phyloP scores from a whole-genome alignment of 768 basidiomycete genomes.

The Grammothele lineata region DNA sequence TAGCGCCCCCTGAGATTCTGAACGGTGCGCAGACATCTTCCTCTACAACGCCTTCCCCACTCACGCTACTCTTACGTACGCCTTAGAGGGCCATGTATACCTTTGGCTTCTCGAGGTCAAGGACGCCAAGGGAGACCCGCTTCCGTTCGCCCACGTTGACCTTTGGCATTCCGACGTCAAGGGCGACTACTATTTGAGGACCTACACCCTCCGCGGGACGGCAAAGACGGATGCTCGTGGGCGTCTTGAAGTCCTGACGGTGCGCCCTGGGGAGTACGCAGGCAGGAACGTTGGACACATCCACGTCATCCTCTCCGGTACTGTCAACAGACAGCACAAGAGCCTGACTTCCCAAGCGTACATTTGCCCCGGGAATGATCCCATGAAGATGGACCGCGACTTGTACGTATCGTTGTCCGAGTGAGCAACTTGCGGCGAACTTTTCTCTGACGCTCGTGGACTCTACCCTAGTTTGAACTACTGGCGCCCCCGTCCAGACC shows the following conservation, averaged over 20 bases:
- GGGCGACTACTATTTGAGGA: slow-evolving; percentile 18
- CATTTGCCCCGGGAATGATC: slow-evolving; percentile 20
- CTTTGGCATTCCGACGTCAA: slow-evolving; percentile 23
- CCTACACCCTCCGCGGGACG: slow-evolving; percentile 22
- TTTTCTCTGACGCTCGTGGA: too few relatives aligned
- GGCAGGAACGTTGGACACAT: slow-evolving; percentile 19
- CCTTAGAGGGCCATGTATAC: too few relatives aligned
- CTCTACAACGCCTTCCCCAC: background rate
- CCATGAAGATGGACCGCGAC: slow-evolving; percentile 7
- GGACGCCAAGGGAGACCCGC: slow-evolving; percentile 19
- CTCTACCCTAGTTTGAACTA: slow-evolving; percentile 11
- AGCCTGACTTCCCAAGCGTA: slow-evolving; percentile 23
- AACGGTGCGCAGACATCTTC: slow-evolving; percentile 14
- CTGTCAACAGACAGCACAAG: slow-evolving; percentile 3
- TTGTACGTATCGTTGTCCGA: too few relatives aligned
- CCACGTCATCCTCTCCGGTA: slow-evolving; percentile 16
- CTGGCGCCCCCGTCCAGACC: slow-evolving; percentile 7
- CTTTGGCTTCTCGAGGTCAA: slow-evolving; percentile 9
- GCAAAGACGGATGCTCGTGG: slow-evolving; percentile 18
- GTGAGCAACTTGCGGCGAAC: too few relatives aligned
- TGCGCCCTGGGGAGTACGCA: slow-evolving; percentile 20
- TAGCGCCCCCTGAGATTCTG: slow-evolving; percentile 15
- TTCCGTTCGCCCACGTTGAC: slow-evolving; percentile 19
- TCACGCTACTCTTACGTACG: too few relatives aligned
- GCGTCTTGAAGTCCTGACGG: slow-evolving; percentile 18